Evolutionary conservation across 495 filamentous ascomycete genomes (phyloP).

Genomic region (Penicillium taxi): DNA sequence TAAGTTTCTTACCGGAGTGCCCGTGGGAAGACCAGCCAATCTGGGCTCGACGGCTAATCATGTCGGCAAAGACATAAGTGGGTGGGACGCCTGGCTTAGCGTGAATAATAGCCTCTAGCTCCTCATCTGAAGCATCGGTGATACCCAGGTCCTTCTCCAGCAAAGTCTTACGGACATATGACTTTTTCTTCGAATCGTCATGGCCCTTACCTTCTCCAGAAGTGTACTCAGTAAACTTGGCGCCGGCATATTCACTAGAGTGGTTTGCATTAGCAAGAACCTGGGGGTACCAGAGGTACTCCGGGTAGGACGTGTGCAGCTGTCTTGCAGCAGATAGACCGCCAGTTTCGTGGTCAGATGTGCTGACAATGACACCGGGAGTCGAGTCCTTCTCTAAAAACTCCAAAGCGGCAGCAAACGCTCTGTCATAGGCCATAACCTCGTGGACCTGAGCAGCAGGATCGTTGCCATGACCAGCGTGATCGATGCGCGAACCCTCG

Average conservation of each 20-base stretch:
- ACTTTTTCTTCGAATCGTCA: conserved; percentile 18
- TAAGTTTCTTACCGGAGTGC: conserved; percentile 52
- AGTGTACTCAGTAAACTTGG: conserved; percentile 52
- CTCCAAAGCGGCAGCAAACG: conserved; percentile 73
- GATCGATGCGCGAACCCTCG: conserved; percentile 91
- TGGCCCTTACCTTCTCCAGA: conserved; percentile 16
- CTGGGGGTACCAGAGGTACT: conserved; percentile 81
- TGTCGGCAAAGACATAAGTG: conserved; percentile 63
- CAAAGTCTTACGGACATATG: conserved; percentile 53
- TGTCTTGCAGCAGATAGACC: conserved; percentile 75
- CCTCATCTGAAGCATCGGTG: conserved; percentile 59
- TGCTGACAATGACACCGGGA: conserved; percentile 74
- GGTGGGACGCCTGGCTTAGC: conserved; percentile 36
- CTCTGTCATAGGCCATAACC: conserved; percentile 83
- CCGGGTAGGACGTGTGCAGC: conserved; percentile 55
- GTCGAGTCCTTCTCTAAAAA: conserved; percentile 69
- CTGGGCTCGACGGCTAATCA: conserved; percentile 79
- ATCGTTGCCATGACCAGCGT: conserved; percentile 92
- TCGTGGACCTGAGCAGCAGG: conserved; percentile 93
- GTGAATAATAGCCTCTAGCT: conserved; percentile 58
- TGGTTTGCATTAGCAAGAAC: conserved; percentile 75
- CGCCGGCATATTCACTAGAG: conserved; percentile 61
- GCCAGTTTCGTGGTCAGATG: conserved; percentile 93
- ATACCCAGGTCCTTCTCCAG: conserved; percentile 66
- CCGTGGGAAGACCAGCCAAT: conserved; percentile 90